phyloP scores from a whole-genome alignment of 164 flowering plant species.

The Vitis labrusca region DNA sequence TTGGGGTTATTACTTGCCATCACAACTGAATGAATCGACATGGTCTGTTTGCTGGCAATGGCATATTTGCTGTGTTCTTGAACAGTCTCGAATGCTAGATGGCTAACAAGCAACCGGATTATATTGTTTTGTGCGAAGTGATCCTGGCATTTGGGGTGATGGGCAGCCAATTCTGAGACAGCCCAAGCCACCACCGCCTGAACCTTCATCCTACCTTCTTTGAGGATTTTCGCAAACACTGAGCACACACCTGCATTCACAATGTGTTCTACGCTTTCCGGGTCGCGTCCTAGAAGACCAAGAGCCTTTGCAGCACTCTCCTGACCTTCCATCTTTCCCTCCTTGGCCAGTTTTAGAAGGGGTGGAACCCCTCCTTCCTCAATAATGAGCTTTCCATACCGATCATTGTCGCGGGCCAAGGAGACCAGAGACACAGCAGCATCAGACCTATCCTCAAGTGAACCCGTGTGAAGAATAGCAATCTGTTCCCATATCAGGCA shows the following conservation, averaged over 20 bases:
- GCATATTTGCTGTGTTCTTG: conserved; percentile 89
- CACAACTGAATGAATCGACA: conserved; percentile 61
- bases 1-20: conserved; percentile 37
- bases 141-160: conserved; percentile 78
- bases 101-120: conserved; percentile 73
- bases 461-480: conserved; percentile 59
- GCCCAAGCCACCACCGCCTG: conserved; percentile 84
- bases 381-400: conserved; percentile 72
- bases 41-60: conserved; percentile 38
- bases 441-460: conserved; percentile 59
- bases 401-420: conserved; percentile 73
- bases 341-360: conserved; percentile 65
- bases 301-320: conserved; percentile 77
- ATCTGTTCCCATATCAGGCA: conserved; percentile 91
- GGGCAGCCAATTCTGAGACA: conserved; percentile 62
- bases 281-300: conserved; percentile 73
- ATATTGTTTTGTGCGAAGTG: conserved; percentile 72
- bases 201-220: conserved; percentile 79
- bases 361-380: conserved; percentile 84
- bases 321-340: conserved; percentile 71
- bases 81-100: conserved; percentile 82
- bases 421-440: conserved; percentile 80
- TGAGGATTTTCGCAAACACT: conserved; percentile 73
- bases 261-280: conserved; percentile 79
- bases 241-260: conserved; percentile 72